Evolutionary conservation across 2,329 filamentous ascomycete species (phyloP).

Genomic region (Aspergillus neotritici): DNA sequence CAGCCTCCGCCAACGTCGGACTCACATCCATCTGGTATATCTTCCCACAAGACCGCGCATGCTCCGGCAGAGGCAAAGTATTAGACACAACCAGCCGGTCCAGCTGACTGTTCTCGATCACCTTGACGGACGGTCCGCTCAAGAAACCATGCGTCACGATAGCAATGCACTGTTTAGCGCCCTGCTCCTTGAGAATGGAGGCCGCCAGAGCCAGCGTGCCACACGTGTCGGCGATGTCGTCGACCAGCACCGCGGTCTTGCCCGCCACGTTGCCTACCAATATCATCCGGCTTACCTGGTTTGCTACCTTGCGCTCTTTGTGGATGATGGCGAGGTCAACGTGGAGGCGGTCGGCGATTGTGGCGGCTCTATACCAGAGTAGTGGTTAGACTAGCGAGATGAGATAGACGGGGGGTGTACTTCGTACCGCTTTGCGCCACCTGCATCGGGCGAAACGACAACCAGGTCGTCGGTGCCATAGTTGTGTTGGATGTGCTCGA

Average conservation of each 20-base stretch:
- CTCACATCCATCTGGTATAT: not conserved
- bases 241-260: constrained; percentile 88
- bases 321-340: constrained; percentile 88
- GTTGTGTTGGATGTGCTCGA: constrained; percentile 85
- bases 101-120: constrained; percentile 60
- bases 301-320: constrained; percentile 82
- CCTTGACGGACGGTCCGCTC: constrained; percentile 57
- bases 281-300: constrained; percentile 86
- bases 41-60: not conserved
- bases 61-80: not conserved
- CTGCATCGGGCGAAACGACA: constrained; percentile 88
- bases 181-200: constrained; percentile 75
- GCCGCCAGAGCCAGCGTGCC: constrained; percentile 82
- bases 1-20: constrained; percentile 1
- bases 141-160: constrained; percentile 93
- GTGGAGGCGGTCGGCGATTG: constrained; percentile 84
- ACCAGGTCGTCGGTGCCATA: constrained; percentile 73
- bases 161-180: constrained; percentile 78
- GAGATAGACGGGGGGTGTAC: not conserved
- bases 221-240: constrained; percentile 95
- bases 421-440: constrained; percentile 74
- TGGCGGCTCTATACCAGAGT: constrained; percentile 59
- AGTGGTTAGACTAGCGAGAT: too few relatives aligned
- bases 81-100: not conserved
- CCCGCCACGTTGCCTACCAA: constrained; percentile 85